These are phyloP conservation scores for Suhomyces panamericanus DNA, from an alignment of 1,139 yeast genomes.

Conservation along the genomic window DNA sequence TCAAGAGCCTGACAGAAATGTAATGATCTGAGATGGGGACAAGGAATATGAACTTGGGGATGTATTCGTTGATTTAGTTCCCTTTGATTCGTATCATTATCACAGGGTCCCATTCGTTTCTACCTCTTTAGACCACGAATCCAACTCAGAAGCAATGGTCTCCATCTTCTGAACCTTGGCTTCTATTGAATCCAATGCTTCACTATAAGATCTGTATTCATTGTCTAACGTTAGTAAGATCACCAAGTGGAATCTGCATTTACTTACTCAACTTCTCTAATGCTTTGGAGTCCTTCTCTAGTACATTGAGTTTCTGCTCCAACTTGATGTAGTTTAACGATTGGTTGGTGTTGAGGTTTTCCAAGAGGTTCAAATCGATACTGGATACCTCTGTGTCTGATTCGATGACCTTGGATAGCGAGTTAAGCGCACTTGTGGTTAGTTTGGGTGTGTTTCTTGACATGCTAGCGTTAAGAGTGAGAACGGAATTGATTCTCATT, in stretches of 20 bases:
- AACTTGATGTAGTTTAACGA: slow-evolving; percentile 57
- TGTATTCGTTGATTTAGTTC: too few relatives aligned
- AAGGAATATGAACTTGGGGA: too few relatives aligned
- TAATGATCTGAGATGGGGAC: too few relatives aligned
- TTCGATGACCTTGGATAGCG: slow-evolving; percentile 34
- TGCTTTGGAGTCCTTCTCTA: slow-evolving; percentile 36
- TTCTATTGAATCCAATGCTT: slow-evolving; percentile 45
- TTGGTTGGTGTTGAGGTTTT: slow-evolving; percentile 58
- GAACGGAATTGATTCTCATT: not conserved
- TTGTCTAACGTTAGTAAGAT: slow-evolving; percentile 23
- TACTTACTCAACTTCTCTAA: slow-evolving; percentile 36
- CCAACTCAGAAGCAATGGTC: slow-evolving; percentile 52
- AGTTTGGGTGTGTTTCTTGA: slow-evolving; percentile 34
- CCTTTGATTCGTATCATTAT: too few relatives aligned
- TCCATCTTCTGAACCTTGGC: slow-evolving; percentile 46
- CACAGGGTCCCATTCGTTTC: slow-evolving; percentile 33
- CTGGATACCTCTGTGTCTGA: slow-evolving; percentile 56
- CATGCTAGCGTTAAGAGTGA: slow-evolving; percentile 14
- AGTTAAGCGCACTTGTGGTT: slow-evolving; percentile 32
- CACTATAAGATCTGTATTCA: slow-evolving; percentile 31
- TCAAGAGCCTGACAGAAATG: too few relatives aligned
- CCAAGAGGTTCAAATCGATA: slow-evolving; percentile 52
- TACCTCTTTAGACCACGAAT: slow-evolving; percentile 58
- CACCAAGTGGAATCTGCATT: not conserved
- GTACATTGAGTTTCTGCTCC: slow-evolving; percentile 45